These are phyloP conservation scores for Arthrobotrys pseudoclavata DNA, from an alignment of 2,329 filamentous ascomycete genomes.

Conservation along the genomic window DNA sequence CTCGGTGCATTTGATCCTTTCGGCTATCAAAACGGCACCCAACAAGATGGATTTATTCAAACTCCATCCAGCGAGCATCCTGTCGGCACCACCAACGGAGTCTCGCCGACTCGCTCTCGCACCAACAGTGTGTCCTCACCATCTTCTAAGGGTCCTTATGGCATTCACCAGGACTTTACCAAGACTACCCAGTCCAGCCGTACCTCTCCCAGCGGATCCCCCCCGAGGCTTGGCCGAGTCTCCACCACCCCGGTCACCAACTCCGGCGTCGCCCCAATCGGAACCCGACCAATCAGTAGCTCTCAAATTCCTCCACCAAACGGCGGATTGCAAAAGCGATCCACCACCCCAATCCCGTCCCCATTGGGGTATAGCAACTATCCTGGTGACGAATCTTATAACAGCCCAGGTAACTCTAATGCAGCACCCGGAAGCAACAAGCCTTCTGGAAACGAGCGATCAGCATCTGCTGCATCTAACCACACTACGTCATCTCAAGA, in stretches of 20 bases:
- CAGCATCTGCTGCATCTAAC: slow-evolving; percentile 63
- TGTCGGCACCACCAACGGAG: slow-evolving; percentile 60
- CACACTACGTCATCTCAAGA: slow-evolving; percentile 62
- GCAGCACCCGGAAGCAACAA: slow-evolving; percentile 54
- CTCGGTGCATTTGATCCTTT: slow-evolving; percentile 63
- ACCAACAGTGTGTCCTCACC: slow-evolving; percentile 89
- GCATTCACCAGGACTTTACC: slow-evolving; percentile 62
- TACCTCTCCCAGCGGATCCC: slow-evolving; percentile 86
- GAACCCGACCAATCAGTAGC: slow-evolving; percentile 78
- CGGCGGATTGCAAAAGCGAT: slow-evolving; percentile 77
- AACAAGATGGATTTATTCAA: slow-evolving; percentile 61
- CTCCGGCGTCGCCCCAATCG: slow-evolving; percentile 87
- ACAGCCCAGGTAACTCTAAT: slow-evolving; percentile 68
- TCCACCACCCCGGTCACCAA: slow-evolving; percentile 72
- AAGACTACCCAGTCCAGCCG: slow-evolving; percentile 74
- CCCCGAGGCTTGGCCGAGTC: slow-evolving; percentile 77
- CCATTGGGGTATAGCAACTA: slow-evolving; percentile 80
- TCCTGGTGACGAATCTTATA: slow-evolving; percentile 69
- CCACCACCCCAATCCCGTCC: slow-evolving; percentile 92
- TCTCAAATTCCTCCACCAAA: slow-evolving; percentile 72
- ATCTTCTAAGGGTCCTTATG: slow-evolving; percentile 72
- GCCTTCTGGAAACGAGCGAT: slow-evolving; percentile 62
- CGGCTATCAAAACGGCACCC: slow-evolving; percentile 59
- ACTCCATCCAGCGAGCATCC: slow-evolving; percentile 64
- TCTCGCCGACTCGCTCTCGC: slow-evolving; percentile 72